Percentiles rank a stretch among this genome's conserved stretches.
These are phyloP conservation scores for Aegilops speltoides DNA, from an alignment of 176 grass and related monocot genomes.

Conservation along the genomic window DNA sequence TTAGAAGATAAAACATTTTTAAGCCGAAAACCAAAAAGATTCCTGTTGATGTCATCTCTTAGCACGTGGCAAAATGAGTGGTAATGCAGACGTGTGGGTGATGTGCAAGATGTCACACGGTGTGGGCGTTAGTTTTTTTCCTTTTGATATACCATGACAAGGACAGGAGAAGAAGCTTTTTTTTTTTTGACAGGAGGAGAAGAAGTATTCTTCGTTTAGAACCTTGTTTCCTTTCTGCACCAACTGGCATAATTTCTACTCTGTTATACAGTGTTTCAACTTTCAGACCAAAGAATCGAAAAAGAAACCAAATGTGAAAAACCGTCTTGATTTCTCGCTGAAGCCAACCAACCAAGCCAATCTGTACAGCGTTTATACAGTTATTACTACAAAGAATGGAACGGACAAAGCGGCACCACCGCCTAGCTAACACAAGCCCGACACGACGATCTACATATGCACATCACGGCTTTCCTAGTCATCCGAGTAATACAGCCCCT, in stretches of 20 bases:
- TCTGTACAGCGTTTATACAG: background rate
- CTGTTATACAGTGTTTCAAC: background rate
- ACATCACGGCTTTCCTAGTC: background rate
- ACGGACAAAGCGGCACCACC: background rate
- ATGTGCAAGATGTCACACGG: too few relatives aligned
- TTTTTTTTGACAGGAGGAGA: too few relatives aligned
- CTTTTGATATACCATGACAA: too few relatives aligned
- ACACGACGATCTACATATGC: background rate
- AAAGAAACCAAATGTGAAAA: background rate
- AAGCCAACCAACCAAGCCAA: background rate
- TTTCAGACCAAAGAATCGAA: background rate
- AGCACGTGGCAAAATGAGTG: too few relatives aligned
- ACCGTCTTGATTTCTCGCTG: background rate
- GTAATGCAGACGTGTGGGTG: too few relatives aligned
- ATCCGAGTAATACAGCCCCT: constrained; percentile 18
- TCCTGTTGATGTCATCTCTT: too few relatives aligned
- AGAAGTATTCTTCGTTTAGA: background rate
- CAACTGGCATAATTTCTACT: background rate
- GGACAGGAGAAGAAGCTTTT: too few relatives aligned
- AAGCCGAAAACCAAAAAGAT: too few relatives aligned
- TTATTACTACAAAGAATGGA: background rate
- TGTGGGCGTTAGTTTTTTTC: too few relatives aligned
- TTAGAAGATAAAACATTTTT: too few relatives aligned
- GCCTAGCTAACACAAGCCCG: background rate
- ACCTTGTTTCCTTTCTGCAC: background rate